Evolutionary conservation across 805 yeast genomes (phyloP).

Genomic region (Tetrapisispora nanseiensis): DNA sequence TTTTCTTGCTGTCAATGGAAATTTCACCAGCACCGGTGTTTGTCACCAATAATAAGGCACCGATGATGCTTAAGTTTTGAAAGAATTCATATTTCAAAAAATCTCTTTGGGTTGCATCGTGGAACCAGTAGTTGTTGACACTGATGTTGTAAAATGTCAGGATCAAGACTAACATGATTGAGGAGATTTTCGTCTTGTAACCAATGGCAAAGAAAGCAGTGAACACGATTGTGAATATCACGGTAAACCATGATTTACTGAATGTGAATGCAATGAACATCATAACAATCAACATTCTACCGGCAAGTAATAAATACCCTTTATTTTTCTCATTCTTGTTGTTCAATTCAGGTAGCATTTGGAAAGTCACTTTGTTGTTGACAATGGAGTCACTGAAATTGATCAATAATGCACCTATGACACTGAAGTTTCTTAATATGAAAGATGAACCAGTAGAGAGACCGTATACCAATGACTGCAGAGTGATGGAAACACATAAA

Average conservation of each 20-base stretch:
- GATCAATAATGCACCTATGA: slow-evolving; percentile 83
- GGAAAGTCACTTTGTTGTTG: slow-evolving; percentile 51
- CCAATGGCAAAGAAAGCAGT: slow-evolving; percentile 78
- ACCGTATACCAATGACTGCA: slow-evolving; percentile 86
- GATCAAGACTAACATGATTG: slow-evolving; percentile 56
- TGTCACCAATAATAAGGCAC: slow-evolving; percentile 83
- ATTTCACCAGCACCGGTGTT: slow-evolving; percentile 95
- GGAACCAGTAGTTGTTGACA: slow-evolving; percentile 85
- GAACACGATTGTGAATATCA: slow-evolving; percentile 60
- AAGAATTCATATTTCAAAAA: slow-evolving; percentile 84
- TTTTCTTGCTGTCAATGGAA: slow-evolving; percentile 91
- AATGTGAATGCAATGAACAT: slow-evolving; percentile 79
- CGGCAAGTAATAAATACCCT: slow-evolving; percentile 76
- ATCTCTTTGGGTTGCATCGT: slow-evolving; percentile 64
- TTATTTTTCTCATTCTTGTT: slow-evolving; percentile 51
- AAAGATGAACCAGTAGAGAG: slow-evolving; percentile 71
- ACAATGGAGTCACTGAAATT: slow-evolving; percentile 82
- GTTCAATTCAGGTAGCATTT: slow-evolving; percentile 43
- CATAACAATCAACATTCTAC: slow-evolving; percentile 75
- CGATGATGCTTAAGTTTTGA: slow-evolving; percentile 90
- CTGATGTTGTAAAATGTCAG: slow-evolving; percentile 67
- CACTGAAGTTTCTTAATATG: slow-evolving; percentile 77
- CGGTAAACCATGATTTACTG: slow-evolving; percentile 59
- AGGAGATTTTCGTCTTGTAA: slow-evolving; percentile 84
- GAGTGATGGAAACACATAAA: slow-evolving; percentile 57